Evolutionary conservation across 805 yeast species (phyloP), one percentile per base, ranked within the genome.

Genomic region (Kodamaea neixiangensis): DNA sequence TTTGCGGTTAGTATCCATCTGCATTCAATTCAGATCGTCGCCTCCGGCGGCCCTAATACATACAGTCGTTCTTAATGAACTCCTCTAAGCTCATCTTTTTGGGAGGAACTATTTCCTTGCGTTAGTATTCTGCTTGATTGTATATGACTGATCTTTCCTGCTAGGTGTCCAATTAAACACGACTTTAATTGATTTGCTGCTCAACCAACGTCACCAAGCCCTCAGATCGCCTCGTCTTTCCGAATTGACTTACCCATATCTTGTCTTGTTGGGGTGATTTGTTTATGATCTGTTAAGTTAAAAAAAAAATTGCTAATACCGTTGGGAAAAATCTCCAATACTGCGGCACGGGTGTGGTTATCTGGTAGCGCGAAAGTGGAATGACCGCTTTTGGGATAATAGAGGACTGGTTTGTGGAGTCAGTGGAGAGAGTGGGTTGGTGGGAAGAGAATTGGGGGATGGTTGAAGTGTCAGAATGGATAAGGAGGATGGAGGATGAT

Each of bases 31-130:
- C 7, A 14, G 7, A 38, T 9, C 6, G 21, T 19, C 7, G 33
- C 13, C 19, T 20, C n/a, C 21, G 35, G 11, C n/a, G 10, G 14
- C 11, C 10, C 14, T 44, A 17, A 33, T 20, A 74, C 79, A 55
- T 73, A 75, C 79, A 61, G 57, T 73, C 73, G 58, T 75, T 76
- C 57, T 66, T 66, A 66, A 72, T 65, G 64, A 75, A 75, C 65
- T 75, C 79, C 60, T 69, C 74, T 52, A 75, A 70, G 50, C 73
- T 65, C 79, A 75, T 75, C 62, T 74, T 74, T 60, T 73, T 75
- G 29, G 76, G 76, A 42, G 78, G 76, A 43, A 57, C 76, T 71
- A 46, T 29, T 46, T 9, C 31, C 37, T 25, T 15, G 35, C 29
- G 56, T 49, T 53, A 52, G 63, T 56, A 52, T 25, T 7, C 25